phyloP scores from a whole-genome alignment of 805 yeast species.

The Cyberlindnera maclurae region DNA sequence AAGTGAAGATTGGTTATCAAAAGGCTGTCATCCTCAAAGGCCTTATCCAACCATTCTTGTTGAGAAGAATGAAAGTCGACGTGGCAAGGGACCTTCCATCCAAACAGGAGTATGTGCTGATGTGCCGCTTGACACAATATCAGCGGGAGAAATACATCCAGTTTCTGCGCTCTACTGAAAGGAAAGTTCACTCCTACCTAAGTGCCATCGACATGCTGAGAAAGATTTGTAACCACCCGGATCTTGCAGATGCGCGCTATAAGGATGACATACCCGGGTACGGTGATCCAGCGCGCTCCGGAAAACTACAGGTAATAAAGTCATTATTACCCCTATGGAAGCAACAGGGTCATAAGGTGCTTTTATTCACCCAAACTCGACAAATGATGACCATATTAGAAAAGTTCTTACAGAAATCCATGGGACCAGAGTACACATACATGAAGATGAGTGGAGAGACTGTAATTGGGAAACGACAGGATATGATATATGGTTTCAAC shows the following conservation, averaged over 20 bases:
- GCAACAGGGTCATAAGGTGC: constrained; percentile 65
- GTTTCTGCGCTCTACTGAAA: constrained; percentile 71
- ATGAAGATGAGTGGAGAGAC: constrained; percentile 95
- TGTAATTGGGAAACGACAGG: constrained; percentile 67
- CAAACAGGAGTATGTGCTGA: constrained; percentile 88
- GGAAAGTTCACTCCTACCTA: constrained; percentile 69
- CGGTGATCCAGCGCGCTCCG: constrained; percentile 61
- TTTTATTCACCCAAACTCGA: constrained; percentile 86
- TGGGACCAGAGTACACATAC: constrained; percentile 36
- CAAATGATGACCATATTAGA: constrained; percentile 92
- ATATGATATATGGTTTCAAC: constrained; percentile 76
- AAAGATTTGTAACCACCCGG: constrained; percentile 96
- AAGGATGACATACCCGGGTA: constrained; percentile 27
- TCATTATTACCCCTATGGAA: constrained; percentile 73
- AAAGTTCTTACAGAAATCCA: constrained; percentile 42
- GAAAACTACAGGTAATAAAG: constrained; percentile 85
- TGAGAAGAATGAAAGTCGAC: constrained; percentile 83
- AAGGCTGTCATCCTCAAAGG: constrained; percentile 91
- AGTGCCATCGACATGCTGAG: constrained; percentile 87
- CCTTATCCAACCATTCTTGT: constrained; percentile 79
- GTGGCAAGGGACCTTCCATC: constrained; percentile 94
- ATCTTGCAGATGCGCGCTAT: constrained; percentile 49
- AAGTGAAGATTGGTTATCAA: constrained; percentile 92
- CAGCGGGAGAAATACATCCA: constrained; percentile 71
- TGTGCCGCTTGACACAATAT: constrained; percentile 73